These are phyloP conservation scores for Cladosporium sp. DNA, from an alignment of 2,329 filamentous ascomycete species.

Conservation along the genomic window DNA sequence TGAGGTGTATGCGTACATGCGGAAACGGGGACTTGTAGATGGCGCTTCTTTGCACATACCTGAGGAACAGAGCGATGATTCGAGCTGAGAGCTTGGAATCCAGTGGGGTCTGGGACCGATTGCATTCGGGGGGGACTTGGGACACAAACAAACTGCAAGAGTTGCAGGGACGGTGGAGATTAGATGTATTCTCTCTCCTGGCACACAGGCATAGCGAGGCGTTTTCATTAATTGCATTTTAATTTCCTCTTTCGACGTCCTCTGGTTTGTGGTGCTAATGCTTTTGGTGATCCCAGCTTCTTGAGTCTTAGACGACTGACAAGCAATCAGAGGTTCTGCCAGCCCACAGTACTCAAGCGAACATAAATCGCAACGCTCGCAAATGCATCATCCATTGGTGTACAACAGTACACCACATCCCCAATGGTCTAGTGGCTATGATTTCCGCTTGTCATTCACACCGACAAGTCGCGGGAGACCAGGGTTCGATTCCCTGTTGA, in stretches of 20 bases:
- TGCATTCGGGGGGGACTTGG: neutral
- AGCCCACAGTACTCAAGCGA: too few species aligned
- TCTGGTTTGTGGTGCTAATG: neutral
- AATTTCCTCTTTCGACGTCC: neutral
- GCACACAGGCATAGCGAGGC: conserved; percentile 8
- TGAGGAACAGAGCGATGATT: neutral
- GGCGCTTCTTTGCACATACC: conserved; percentile 1
- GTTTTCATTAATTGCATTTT: neutral
- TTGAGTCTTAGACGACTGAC: too few species aligned
- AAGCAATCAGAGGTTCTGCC: too few species aligned
- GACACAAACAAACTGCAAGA: neutral
- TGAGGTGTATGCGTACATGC: neutral
- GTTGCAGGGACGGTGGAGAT: neutral
- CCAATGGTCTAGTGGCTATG: conserved; percentile 19
- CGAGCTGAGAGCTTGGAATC: neutral
- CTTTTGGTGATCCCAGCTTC: neutral
- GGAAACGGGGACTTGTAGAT: neutral
- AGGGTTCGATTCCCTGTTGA: conserved; percentile 19
- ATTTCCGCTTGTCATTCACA: conserved; percentile 17
- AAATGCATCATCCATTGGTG: neutral
- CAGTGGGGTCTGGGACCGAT: neutral
- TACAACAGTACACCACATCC: conserved; percentile 7
- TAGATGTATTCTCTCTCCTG: neutral
- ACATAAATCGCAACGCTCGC: too few species aligned
- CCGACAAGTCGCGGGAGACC: conserved; percentile 17